Conservation (phyloP, 2,329 filamentous ascomycete species). For the Aspergillus thermomutatus region DNA sequence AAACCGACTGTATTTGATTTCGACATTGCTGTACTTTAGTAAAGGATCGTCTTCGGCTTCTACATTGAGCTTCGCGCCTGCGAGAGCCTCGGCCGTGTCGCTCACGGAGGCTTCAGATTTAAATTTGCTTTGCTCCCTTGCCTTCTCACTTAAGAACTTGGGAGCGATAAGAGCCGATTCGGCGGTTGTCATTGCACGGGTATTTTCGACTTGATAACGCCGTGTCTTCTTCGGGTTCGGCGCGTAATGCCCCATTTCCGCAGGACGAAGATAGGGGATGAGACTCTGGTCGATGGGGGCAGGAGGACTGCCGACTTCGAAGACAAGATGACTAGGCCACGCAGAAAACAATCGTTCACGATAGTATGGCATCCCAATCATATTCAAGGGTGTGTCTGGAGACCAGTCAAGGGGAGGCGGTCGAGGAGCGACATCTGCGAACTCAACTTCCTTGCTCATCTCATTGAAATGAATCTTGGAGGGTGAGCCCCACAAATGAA, state of each 20-base stretch:
- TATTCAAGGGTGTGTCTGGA: constrained; percentile 73
- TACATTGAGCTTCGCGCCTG: constrained; percentile 65
- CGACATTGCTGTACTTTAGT: constrained; percentile 85
- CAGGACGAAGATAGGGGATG: constrained; percentile 64
- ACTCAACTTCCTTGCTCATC: constrained; percentile 72
- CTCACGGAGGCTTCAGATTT: constrained; percentile 36
- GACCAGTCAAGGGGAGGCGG: constrained; percentile 66
- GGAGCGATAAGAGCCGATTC: constrained; percentile 67
- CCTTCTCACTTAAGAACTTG: constrained; percentile 93
- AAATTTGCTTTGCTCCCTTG: constrained; percentile 57
- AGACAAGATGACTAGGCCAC: constrained; percentile 81
- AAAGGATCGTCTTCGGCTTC: constrained; percentile 78
- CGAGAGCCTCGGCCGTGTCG: constrained; percentile 63
- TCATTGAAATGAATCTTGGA: constrained; percentile 85
- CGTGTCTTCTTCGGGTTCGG: constrained; percentile 69
- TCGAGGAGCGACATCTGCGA: constrained; percentile 65
- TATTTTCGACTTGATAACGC: constrained; percentile 81
- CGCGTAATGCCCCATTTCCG: constrained; percentile 74
- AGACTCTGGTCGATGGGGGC: constrained; percentile 69
- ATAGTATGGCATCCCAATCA: constrained; percentile 90
- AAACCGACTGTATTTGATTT: constrained; percentile 99
- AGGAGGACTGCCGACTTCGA: constrained; percentile 81
- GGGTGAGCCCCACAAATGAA: constrained; percentile 86
- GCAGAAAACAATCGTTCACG: constrained; percentile 81
- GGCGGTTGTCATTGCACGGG: constrained; percentile 60